A percentile compares a stretch with the other conserved stretches of the same genome.
phyloP scores from a whole-genome alignment of 2,329 filamentous ascomycete genomes.

The Monilinia vaccinii-corymbosi region DNA sequence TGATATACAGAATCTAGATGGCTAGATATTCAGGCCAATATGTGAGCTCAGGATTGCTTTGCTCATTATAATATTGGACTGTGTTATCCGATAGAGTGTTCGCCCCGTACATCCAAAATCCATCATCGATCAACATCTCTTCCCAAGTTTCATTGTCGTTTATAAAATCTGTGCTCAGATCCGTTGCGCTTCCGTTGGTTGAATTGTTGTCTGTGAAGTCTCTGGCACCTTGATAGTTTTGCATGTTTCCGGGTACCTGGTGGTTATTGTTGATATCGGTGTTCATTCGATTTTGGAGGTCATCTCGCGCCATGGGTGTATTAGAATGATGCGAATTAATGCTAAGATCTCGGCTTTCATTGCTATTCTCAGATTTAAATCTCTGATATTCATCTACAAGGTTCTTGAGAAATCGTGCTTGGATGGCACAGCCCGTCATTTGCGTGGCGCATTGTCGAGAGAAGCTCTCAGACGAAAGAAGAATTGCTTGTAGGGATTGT shows the following conservation, averaged over 20 bases:
- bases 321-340: neutral
- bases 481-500: conserved; percentile 12
- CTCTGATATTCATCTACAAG: conserved; percentile 18
- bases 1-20: neutral
- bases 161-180: conserved; percentile 10
- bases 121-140: conserved; percentile 25
- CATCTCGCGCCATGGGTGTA: no score
- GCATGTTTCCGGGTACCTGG: neutral
- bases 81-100: conserved; percentile 13
- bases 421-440: conserved; percentile 27
- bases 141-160: conserved; percentile 26
- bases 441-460: conserved; percentile 25
- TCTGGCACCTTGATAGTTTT: neutral
- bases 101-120: conserved; percentile 27
- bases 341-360: neutral
- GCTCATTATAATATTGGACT: neutral
- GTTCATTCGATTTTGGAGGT: neutral
- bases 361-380: conserved; percentile 1
- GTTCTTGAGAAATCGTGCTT: conserved; percentile 28
- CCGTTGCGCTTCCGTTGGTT: neutral
- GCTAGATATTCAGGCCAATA: neutral
- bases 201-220: neutral
- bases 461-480: conserved; percentile 19
- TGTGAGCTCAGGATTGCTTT: neutral
- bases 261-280: neutral